These are phyloP conservation scores for Hortiboletus campestris DNA, from an alignment of 768 basidiomycete species.

Conservation along the genomic window DNA sequence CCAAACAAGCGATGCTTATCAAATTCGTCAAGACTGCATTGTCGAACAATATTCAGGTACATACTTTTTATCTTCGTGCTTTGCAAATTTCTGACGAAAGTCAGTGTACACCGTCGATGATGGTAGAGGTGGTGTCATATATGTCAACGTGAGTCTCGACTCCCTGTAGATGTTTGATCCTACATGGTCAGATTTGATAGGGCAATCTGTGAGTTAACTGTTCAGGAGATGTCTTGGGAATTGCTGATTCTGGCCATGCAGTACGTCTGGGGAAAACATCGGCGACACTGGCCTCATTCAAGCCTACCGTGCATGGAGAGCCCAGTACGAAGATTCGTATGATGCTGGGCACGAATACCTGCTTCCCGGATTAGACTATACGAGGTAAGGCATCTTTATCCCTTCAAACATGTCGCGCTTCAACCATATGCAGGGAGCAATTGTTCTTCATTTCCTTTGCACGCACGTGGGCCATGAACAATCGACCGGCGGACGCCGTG, in stretches of 20 bases:
- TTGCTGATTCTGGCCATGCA: conserved; percentile 29
- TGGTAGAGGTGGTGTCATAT: conserved; percentile 76
- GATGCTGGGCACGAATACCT: conserved; percentile 63
- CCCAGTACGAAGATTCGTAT: conserved; percentile 60
- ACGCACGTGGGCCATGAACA: conserved; percentile 81
- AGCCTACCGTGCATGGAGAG: conserved; percentile 90
- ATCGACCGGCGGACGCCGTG: conserved; percentile 76
- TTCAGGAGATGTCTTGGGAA: background rate
- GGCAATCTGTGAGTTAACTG: conserved; percentile 64
- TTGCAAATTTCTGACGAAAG: conserved; percentile 1
- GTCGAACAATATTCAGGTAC: conserved; percentile 86
- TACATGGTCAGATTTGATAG: conserved; percentile 34
- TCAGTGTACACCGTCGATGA: conserved; percentile 81
- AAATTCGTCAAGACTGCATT: conserved; percentile 81
- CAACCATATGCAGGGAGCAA: conserved; percentile 64
- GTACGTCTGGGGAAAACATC: conserved; percentile 90
- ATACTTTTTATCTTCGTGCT: conserved; percentile 26
- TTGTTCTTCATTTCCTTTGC: conserved; percentile 92
- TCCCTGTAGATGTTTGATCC: background rate
- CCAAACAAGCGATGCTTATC: conserved; percentile 78
- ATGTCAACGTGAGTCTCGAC: conserved; percentile 68
- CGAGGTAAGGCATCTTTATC: conserved; percentile 45
- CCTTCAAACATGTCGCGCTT: background rate
- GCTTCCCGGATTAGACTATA: conserved; percentile 78
- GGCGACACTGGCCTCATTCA: conserved; percentile 84